A percentile compares a stretch with the other conserved stretches of the same genome.
phyloP scores from a whole-genome alignment of 2,329 filamentous ascomycete genomes.

The Seiridium unicorne region DNA sequence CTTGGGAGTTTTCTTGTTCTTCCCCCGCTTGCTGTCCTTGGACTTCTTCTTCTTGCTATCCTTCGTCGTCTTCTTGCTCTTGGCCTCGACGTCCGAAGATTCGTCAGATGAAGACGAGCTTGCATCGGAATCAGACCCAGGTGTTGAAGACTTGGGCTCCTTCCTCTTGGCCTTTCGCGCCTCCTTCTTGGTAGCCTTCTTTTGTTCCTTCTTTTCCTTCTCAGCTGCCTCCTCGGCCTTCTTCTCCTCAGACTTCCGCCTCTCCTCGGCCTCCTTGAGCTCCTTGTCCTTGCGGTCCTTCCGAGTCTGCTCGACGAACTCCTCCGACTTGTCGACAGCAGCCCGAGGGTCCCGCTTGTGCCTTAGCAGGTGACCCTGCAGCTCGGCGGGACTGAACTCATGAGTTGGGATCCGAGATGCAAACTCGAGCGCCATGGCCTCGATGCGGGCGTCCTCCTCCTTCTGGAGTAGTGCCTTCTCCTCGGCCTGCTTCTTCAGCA shows the following conservation, averaged over 20 bases:
- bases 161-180: constrained; percentile 34
- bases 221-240: constrained; percentile 26
- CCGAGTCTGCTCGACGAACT: constrained; percentile 49
- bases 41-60: neutral
- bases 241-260: constrained; percentile 25
- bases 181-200: constrained; percentile 37
- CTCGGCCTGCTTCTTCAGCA: constrained; percentile 19
- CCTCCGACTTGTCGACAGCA: constrained; percentile 44
- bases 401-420: constrained; percentile 48
- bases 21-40: neutral
- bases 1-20: neutral
- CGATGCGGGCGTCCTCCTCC: constrained; percentile 38
- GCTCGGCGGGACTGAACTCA: constrained; percentile 60
- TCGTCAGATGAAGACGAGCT: neutral
- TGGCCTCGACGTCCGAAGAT: neutral
- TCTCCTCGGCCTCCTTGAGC: constrained; percentile 29
- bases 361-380: constrained; percentile 57
- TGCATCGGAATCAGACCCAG: neutral
- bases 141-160: neutral
- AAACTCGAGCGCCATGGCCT: constrained; percentile 46
- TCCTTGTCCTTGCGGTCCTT: constrained; percentile 36
- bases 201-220: constrained; percentile 43
- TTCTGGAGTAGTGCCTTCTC: constrained; percentile 30
- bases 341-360: constrained; percentile 51
- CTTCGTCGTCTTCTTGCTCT: neutral